A percentile compares a stretch with the other conserved stretches of the same genome.
phyloP scores from a whole-genome alignment of 2,329 filamentous ascomycete species.

The Myriosclerotinia duriaeana region DNA sequence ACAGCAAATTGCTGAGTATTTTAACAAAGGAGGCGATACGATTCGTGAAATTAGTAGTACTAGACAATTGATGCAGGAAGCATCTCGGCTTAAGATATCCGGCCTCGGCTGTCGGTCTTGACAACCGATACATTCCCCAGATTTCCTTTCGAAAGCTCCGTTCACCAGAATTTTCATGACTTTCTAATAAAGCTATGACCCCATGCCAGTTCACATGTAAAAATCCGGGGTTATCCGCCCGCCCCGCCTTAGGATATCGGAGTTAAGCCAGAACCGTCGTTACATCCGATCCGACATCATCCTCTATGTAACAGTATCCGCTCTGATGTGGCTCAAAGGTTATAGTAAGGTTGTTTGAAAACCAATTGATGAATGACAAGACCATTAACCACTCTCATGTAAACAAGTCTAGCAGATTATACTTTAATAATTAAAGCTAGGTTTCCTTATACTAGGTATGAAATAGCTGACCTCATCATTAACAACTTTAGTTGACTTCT shows the following conservation, averaged over 20 bases:
- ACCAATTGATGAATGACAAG: no score
- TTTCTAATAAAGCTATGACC: slow-evolving; percentile 9
- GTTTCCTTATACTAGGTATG: not conserved
- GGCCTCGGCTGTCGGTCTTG: slow-evolving; percentile 19
- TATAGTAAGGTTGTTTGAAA: no score
- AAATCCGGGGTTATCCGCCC: slow-evolving; percentile 20
- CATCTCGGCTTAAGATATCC: slow-evolving; percentile 20
- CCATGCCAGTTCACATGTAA: slow-evolving; percentile 15
- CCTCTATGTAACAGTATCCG: not conserved
- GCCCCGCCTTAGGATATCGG: not conserved
- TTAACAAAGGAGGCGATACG: slow-evolving; percentile 1
- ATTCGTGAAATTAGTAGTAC: slow-evolving; percentile 3
- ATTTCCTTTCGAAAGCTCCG: not conserved
- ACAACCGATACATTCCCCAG: slow-evolving; percentile 6
- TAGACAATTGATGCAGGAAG: not conserved
- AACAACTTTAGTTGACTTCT: not conserved
- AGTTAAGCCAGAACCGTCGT: not conserved
- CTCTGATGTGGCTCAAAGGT: not conserved
- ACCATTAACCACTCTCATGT: no score
- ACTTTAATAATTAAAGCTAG: no score
- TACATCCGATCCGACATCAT: slow-evolving; percentile 5
- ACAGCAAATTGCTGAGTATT: not conserved
- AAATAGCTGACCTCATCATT: not conserved
- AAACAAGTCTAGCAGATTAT: not conserved
- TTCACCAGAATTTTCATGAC: not conserved